phyloP scores from a whole-genome alignment of 805 yeast species.

The Saccharomycopsis fibuligera region DNA sequence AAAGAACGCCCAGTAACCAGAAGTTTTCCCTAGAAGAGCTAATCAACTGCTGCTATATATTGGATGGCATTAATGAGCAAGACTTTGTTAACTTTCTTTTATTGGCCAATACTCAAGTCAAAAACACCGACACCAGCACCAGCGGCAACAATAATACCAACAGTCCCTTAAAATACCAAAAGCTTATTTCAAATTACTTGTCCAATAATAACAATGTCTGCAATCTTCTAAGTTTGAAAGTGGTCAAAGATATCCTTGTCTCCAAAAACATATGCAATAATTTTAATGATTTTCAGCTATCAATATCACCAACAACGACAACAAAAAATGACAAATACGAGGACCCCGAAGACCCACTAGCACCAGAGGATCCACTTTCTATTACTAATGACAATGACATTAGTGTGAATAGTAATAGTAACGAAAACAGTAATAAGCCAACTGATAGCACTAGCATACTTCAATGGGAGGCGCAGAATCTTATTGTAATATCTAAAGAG shows the following conservation, averaged over 20 bases:
- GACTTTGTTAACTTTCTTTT: too few relatives aligned
- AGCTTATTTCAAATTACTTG: neutral
- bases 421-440: too few relatives aligned
- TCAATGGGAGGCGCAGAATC: slow-evolving; percentile 8
- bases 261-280: neutral
- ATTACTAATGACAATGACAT: neutral
- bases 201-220: neutral
- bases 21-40: slow-evolving; percentile 14
- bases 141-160: neutral
- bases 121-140: too few relatives aligned
- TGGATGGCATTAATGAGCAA: slow-evolving; percentile 14
- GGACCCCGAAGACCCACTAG: slow-evolving; percentile 12
- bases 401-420: neutral
- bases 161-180: neutral
- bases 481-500: slow-evolving; percentile 3
- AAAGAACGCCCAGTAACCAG: slow-evolving; percentile 1
- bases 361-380: neutral
- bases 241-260: neutral
- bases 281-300: neutral
- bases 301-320: neutral
- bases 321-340: neutral
- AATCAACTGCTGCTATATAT: slow-evolving; percentile 17
- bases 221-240: neutral
- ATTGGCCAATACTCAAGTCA: too few relatives aligned
- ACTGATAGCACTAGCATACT: too few relatives aligned